Evolutionary conservation across 2,329 filamentous ascomycete genomes (phyloP).

Genomic region (Neophaeococcomyces aloes): DNA sequence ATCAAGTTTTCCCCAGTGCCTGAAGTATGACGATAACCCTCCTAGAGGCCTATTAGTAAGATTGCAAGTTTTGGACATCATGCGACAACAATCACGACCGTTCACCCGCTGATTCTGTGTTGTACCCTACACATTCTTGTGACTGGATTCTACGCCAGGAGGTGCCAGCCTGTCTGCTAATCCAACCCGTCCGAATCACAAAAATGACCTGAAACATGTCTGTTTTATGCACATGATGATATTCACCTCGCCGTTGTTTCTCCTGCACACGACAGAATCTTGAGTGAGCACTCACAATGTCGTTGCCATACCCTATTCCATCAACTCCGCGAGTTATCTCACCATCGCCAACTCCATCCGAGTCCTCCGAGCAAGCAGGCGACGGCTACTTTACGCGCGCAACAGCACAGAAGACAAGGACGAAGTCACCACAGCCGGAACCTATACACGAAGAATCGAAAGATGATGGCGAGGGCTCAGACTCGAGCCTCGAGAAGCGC

Average conservation of each 20-base stretch:
- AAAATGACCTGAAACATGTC: too few relatives aligned
- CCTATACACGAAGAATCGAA: conserved; percentile 49
- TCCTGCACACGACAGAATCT: too few relatives aligned
- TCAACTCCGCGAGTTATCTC: conserved; percentile 80
- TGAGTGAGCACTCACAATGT: conserved; percentile 27
- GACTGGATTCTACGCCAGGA: too few relatives aligned
- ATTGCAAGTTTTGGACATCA: neutral
- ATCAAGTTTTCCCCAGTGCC: neutral
- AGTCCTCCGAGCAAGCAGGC: conserved; percentile 39
- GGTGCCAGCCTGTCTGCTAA: too few relatives aligned
- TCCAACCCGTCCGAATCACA: too few relatives aligned
- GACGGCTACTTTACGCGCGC: conserved; percentile 68
- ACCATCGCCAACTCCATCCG: conserved; percentile 67
- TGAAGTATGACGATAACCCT: conserved; percentile 2
- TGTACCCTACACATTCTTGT: too few relatives aligned
- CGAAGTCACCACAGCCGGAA: conserved; percentile 42
- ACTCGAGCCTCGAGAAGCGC: conserved; percentile 45
- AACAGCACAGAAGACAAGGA: conserved; percentile 42
- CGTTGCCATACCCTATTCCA: conserved; percentile 50
- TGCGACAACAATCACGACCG: neutral
- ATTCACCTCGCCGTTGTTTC: too few relatives aligned
- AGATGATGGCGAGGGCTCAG: conserved; percentile 39
- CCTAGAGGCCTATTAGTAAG: neutral
- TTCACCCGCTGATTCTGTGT: too few relatives aligned
- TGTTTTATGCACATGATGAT: too few relatives aligned